Evolutionary conservation across 2,329 filamentous ascomycete genomes (phyloP).

Genomic region (Calonectria naviculata): DNA sequence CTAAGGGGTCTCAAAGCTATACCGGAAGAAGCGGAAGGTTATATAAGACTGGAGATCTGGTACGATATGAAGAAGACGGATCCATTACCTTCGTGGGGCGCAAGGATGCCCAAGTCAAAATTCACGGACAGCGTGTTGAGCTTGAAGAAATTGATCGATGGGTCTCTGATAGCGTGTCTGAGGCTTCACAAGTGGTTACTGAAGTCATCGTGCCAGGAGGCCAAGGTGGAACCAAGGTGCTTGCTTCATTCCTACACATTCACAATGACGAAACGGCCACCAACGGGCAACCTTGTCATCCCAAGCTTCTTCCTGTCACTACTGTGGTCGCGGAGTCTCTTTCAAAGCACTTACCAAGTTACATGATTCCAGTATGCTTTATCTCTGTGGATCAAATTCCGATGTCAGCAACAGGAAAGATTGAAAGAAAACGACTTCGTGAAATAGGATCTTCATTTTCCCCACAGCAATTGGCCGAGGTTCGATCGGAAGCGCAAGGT

Average conservation of each 20-base stretch:
- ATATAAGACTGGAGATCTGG: conserved; percentile 64
- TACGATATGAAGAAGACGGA: conserved; percentile 53
- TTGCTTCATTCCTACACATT: neutral
- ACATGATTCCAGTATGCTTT: neutral
- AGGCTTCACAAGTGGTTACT: neutral
- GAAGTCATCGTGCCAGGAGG: neutral
- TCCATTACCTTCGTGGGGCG: conserved; percentile 59
- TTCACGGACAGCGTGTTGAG: conserved; percentile 69
- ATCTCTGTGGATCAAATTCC: neutral
- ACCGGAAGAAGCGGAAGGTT: conserved; percentile 22
- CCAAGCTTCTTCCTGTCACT: neutral
- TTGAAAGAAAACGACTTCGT: neutral
- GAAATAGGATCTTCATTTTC: neutral
- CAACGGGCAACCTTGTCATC: no score
- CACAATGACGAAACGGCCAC: no score
- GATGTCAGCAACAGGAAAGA: neutral
- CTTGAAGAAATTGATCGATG: conserved; percentile 57
- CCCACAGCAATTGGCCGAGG: neutral
- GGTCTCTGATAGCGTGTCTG: conserved; percentile 52
- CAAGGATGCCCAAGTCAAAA: conserved; percentile 69
- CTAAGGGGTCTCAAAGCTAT: conserved; percentile 18
- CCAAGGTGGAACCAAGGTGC: neutral
- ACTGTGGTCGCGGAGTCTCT: neutral
- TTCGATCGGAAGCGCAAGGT: neutral
- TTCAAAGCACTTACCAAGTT: neutral